Evolutionary conservation across 495 filamentous ascomycete genomes (phyloP).

Genomic region (Collariella sp.): DNA sequence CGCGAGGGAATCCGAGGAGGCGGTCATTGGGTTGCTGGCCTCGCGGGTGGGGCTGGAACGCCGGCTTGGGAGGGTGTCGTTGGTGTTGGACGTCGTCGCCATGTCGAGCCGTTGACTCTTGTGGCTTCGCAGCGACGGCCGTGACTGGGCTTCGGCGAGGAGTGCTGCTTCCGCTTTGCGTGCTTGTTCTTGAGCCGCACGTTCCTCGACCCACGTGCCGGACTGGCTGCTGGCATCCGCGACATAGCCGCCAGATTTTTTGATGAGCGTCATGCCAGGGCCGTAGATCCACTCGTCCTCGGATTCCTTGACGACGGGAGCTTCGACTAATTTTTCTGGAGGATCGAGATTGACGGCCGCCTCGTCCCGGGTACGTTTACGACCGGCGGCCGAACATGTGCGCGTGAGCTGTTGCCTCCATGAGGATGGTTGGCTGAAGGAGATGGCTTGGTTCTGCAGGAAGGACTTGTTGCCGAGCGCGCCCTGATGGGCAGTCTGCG

Average conservation of each 20-base stretch:
- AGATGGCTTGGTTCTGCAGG: conserved; percentile 34
- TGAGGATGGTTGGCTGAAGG: conserved; percentile 33
- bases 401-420: conserved; percentile 23
- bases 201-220: conserved; percentile 71
- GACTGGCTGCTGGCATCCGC: conserved; percentile 64
- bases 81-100: conserved; percentile 24
- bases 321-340: conserved; percentile 36
- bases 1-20: conserved; percentile 30
- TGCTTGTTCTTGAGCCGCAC: conserved; percentile 39
- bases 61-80: conserved; percentile 20
- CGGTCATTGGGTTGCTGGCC: conserved; percentile 22
- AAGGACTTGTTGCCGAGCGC: conserved; percentile 37
- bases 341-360: conserved; percentile 50
- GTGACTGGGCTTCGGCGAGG: conserved; percentile 31
- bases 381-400: conserved; percentile 38
- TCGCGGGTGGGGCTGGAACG: conserved; percentile 38
- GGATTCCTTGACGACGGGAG: conserved; percentile 38
- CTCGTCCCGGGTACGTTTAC: conserved; percentile 59
- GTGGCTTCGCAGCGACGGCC: conserved; percentile 48
- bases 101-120: conserved; percentile 53
- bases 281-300: conserved; percentile 56
- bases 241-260: conserved; percentile 52
- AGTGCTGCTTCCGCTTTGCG: conserved; percentile 34
- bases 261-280: conserved; percentile 68
- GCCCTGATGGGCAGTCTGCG: conserved; percentile 38